A percentile compares a stretch with the other conserved stretches of the same genome.
Conservation (phyloP, 805 yeast genomes). For the Candida adriatica region DNA sequence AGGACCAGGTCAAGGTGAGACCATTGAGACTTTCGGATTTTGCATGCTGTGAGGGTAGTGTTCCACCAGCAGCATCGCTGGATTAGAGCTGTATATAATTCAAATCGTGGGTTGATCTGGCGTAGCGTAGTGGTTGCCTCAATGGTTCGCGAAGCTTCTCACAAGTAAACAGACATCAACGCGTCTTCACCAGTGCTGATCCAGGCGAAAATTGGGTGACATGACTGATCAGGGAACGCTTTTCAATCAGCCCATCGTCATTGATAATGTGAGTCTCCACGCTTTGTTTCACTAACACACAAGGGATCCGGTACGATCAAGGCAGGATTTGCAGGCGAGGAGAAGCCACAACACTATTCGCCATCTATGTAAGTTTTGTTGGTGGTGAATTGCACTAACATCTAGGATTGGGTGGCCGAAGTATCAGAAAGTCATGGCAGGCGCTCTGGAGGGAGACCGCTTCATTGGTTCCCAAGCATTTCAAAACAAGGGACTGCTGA, state of each 20-base stretch:
- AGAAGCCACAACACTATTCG: conserved; percentile 59
- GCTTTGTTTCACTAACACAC: neutral
- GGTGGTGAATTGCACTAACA: conserved; percentile 5
- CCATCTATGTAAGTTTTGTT: conserved; percentile 40
- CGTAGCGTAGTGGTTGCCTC: too few species aligned
- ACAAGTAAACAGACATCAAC: too few species aligned
- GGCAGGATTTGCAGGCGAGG: conserved; percentile 93
- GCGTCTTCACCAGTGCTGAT: too few species aligned
- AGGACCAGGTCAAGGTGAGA: conserved; percentile 40
- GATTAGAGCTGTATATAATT: too few species aligned
- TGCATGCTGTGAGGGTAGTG: conserved; percentile 1
- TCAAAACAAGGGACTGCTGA: conserved; percentile 68
- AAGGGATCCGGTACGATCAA: conserved; percentile 77
- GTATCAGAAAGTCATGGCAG: conserved; percentile 78
- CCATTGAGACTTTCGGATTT: conserved; percentile 60
- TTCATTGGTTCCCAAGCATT: conserved; percentile 77
- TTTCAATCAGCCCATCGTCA: conserved; percentile 65
- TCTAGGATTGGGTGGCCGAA: conserved; percentile 68
- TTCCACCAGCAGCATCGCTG: neutral
- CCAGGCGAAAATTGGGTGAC: too few species aligned
- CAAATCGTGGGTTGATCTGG: too few species aligned
- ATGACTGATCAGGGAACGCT: conserved; percentile 21
- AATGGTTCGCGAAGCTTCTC: too few species aligned
- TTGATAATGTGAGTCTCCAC: conserved; percentile 46
- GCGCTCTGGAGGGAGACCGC: conserved; percentile 53